Percentiles rank a stretch among this genome's conserved stretches.
Conservation (phyloP, 1,139 yeast genomes). For the Suhomyces kunorum region DNA sequence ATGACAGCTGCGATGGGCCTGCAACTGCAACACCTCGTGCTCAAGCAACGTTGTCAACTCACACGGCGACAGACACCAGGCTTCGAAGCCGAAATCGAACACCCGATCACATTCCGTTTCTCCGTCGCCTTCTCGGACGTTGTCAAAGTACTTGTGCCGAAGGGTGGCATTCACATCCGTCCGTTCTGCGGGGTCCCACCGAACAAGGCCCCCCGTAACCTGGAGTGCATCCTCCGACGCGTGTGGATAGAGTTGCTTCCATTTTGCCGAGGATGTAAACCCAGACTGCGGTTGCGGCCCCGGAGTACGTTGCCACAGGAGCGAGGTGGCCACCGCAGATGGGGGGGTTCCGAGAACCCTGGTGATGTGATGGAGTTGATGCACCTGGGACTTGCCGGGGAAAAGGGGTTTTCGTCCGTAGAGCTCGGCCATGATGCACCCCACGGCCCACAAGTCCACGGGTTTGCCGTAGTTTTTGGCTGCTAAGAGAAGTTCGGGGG, state of each 20-base stretch:
- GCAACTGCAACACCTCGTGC: conserved; percentile 42
- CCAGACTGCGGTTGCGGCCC: conserved; percentile 27
- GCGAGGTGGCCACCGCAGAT: background rate
- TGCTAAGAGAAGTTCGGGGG: conserved; percentile 83
- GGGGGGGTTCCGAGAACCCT: conserved; percentile 66
- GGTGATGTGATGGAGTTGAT: conserved; percentile 64
- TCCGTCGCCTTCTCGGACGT: conserved; percentile 49
- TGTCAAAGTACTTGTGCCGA: conserved; percentile 50
- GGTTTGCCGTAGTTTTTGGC: conserved; percentile 54
- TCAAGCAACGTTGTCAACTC: conserved; percentile 49
- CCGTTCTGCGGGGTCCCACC: conserved; percentile 60
- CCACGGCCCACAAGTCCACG: conserved; percentile 80
- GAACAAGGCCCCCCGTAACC: conserved; percentile 51
- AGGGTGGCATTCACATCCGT: conserved; percentile 51
- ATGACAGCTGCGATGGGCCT: background rate
- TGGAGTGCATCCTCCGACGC: conserved; percentile 52
- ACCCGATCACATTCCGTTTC: conserved; percentile 50
- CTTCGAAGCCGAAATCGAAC: conserved; percentile 69
- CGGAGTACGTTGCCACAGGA: background rate
- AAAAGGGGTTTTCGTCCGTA: conserved; percentile 75
- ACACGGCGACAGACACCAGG: conserved; percentile 30
- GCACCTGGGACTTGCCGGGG: conserved; percentile 64
- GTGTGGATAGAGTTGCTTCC: conserved; percentile 59
- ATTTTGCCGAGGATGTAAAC: conserved; percentile 40
- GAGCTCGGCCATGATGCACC: conserved; percentile 76